Evolutionary conservation across 257 asterid species (phyloP), one percentile per base, ranked within the genome.

Genomic region (Plantago elongata): DNA sequence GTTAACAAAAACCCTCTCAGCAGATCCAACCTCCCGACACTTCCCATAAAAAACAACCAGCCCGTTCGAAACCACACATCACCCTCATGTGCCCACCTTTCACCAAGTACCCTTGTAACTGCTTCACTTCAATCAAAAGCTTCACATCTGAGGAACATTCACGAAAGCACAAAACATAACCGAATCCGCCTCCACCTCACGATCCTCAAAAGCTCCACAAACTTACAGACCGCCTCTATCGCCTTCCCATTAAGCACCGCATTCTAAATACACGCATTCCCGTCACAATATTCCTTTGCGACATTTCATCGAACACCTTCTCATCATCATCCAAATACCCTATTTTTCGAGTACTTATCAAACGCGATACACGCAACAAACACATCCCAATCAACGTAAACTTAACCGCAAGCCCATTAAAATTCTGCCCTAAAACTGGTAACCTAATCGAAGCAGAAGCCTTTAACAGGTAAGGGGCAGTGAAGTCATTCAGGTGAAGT

Each of bases 401-500:
- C 61, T 84, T 84, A 3, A 81, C n/a, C 1, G 98, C 84, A 2
- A 84, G 77, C 1, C 75, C 84, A 57, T 91, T 95, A 45, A 88
- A 71, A 77, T 91, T 95, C 29, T 68, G 73, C 1, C 96, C 98
- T 1, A 81, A 75, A 9, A 62, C 5, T 13, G 86, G 78, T 12
- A 72, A 69, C 9, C 62, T 75, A 11, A 88, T 65, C 14, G 80
- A 74, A 27, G 83, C 72, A 11, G 97, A 73, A 18, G 97, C 85
- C 69, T 91, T 88, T 68, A 91, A 89, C 13, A 86, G 82, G 69
- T 95, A 84, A 45, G 98, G 96, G 69, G 86, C 81, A 0, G 98
- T 91, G 71, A 84, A 91, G 66, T 91, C 95, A 27, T 88, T 91
- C 0, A 97, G 97, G n/a, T 63, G 85, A 55, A 91, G 22, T 54